Evolutionary conservation across 192 early-diverging fungal species (phyloP).

Genomic region (Coemansia sp.): DNA sequence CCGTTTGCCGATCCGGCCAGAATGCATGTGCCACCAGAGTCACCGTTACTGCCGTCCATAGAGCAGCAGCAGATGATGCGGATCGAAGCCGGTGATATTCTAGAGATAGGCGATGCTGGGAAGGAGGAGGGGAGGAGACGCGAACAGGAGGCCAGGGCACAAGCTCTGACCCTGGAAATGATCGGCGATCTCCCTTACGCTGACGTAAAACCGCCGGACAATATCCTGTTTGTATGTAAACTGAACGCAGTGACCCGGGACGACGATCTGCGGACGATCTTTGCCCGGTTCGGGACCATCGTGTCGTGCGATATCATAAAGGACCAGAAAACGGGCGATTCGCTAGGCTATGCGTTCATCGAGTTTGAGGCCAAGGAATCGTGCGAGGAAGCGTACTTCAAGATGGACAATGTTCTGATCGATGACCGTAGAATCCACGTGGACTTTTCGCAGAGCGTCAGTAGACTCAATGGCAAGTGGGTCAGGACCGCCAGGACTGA

Average conservation of each 20-base stretch:
- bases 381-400: conserved; percentile 92
- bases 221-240: conserved; percentile 94
- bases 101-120: conserved; percentile 59
- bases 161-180: conserved; percentile 96
- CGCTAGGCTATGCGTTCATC: conserved; percentile 93
- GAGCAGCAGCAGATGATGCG: conserved; percentile 70
- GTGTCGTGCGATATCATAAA: conserved; percentile 87
- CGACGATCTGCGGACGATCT: conserved; percentile 90
- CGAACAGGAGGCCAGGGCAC: conserved; percentile 75
- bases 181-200: conserved; percentile 96
- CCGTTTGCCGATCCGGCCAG: conserved; percentile 84
- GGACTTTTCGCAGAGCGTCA: conserved; percentile 96
- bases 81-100: conserved; percentile 80
- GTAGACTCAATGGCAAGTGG: conserved; percentile 80
- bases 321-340: conserved; percentile 78
- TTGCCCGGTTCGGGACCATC: conserved; percentile 89
- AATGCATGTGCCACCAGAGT: conserved; percentile 63
- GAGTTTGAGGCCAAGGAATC: conserved; percentile 87
- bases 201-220: conserved; percentile 95
- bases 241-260: conserved; percentile 87
- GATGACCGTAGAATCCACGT: conserved; percentile 96
- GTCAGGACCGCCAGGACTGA: conserved; percentile 27
- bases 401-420: conserved; percentile 95
- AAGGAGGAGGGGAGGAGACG: conserved; percentile 65
- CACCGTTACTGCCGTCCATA: conserved; percentile 68